Base-by-base conservation (phyloP, 2,329 filamentous ascomycete species). In the Tolypocladium tropicale region DNA sequence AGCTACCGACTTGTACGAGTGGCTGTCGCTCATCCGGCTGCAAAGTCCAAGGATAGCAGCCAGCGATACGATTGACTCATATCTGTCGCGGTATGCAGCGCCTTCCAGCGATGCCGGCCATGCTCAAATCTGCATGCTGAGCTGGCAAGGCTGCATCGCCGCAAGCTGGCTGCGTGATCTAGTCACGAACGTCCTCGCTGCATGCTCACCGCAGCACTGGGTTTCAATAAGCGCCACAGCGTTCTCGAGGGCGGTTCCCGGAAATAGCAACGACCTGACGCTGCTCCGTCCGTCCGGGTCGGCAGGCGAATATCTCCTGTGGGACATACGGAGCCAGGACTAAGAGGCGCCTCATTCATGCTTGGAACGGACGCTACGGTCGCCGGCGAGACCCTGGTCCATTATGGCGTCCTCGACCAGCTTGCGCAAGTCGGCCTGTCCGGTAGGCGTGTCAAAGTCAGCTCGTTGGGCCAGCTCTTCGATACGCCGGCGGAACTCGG, bases 391-490 rank as follows among this genome's bases (percentile, higher is more conserved):
- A 28, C 78, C 81, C 55, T 89, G 79, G 1, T 84, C 89, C 28
- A 79, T 73, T 21, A 99, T 76, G 2, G 89, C 91, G 64, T 96
- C 90, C 61, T 87, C 82, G 6, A 99, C 84, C 58, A 99, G 74
- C 61, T 83, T 80, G 58, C 91, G 81, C 65, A 99, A 72, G 67
- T 92, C 84, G 25, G 80, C 81, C 72, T 99, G 94, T 4, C 88
- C 89, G 58, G 87, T 83, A 55, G 89, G 85, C 6, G 84, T 87
- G 63, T 93, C 78, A 65, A 96, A 95, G 66, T 97, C 91, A 28
- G 88, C 85, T 43, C 90, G 80, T 37, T 86, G 80, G 2, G 94
- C 92, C 58, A 99, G 74, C 71, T 96, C 88, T 65, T 97, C 91
- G 66, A 99, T 97, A 54, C 89, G 81, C 62, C 87, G 79, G 66